Evolutionary conservation across 2,329 filamentous ascomycete genomes (phyloP), one percentile per base, ranked within the genome.

Genomic region (Mollisiaceae sp.): DNA sequence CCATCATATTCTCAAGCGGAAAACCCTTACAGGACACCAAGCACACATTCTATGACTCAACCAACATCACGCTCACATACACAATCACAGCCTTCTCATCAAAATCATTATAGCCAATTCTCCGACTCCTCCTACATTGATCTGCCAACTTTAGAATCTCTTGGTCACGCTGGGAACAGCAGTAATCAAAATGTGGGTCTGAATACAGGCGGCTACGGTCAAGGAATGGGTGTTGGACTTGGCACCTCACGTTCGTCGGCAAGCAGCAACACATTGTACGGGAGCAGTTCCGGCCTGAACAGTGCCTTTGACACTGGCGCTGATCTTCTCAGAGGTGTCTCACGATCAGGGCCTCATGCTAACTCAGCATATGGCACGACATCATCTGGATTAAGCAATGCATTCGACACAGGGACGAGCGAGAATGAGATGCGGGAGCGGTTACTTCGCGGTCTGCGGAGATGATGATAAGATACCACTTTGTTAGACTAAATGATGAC

Each of bases 111-210:
- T 43, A 67, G 59, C 55, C 66, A 73, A 52, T 75, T 73, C 52
- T 66, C 72, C 4, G 73, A 74, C 32, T 69, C 73, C 4, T 69
- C 74, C 6, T 75, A 71, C 50, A 69, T 75, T 24, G 74, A 76
- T 58, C 65, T 76, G 0, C 74, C 74, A 12, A 74, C 73, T 12
- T 60, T 75, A 0, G 74, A 76, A 15, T 72, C 71, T 6, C 64
- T 76, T 15, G 71, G 73, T 4, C 73, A 75, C 56, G 64, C 64
- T 11, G 67, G 68, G 12, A 63, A 60, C 36, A 64, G 64, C 38
- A 69, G 69, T 35, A 71, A 50, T 14, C 64, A 68, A 4, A 69
- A 59, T 45, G 65, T 71, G 4, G 67, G 69, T 32, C 45, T 70
- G 8, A 63, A 56, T 27, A 64, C 62, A 12, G 65, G 65, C n/a